Base-by-base conservation (phyloP, 108 stramenopile genomes). In the Epipyxis sp. region DNA sequence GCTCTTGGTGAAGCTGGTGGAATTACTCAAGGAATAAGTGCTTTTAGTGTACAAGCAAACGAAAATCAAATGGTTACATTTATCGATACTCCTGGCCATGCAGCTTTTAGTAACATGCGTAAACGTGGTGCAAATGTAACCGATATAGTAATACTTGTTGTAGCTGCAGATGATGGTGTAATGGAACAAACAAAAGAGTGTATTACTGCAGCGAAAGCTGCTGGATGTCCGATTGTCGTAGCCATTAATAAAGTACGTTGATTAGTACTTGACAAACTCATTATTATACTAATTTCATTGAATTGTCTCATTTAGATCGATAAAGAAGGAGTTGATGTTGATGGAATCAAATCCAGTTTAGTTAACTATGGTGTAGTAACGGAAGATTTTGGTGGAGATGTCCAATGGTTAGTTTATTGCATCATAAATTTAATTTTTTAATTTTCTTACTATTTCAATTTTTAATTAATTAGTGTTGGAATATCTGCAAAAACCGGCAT, bases 81-180 rank as follows among this genome's bases (percentile, higher is more conserved):
- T 81, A 80, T 99, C 46, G 98, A 99, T 83, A 99, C 98, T 3
- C 98, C 96, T 0, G 98, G 96, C 3, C 98, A 97, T 81, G 94
- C 93, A 1, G 95, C 96, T 0, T 98, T 98, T 82, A 83, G 84
- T 44, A 82, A 88, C 45, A 98, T 98, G 97, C 84, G 97, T 2
- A 86, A 90, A 59, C 91, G 93, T 0, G 95, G 95, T 50, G 91
- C 94, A 3, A 86, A 87, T 78, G 93, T 91, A 30, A 94, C 96
- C 27, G 98, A 99, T 85, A 87, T 96, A 1, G 94, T 95, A 42
- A 90, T 97, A 1, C 85, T 99, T 40, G 98, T 99, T 0, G 87
- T 99, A 1, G 95, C 96, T 2, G 95, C 93, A 2, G 95, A 95
- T 77, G 98, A 99, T 79, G 98, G 98, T 46, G 86, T 99, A 37